phyloP scores from a whole-genome alignment of 768 basidiomycete species.

The Boletus huronensis region DNA sequence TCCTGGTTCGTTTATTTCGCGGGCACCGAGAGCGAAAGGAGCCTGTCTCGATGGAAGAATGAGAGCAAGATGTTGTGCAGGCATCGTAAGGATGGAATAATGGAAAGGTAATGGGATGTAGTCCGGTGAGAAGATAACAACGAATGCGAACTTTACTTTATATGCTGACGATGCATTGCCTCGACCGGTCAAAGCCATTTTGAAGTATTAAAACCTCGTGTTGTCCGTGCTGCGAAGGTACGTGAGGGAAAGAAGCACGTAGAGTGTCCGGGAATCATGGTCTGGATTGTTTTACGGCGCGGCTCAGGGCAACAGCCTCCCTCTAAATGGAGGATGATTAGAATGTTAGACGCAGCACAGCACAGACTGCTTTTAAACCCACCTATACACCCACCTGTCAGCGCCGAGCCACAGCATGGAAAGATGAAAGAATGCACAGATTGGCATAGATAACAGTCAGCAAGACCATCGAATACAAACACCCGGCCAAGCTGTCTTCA shows the following conservation, averaged over 20 bases:
- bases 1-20: constrained; percentile 40
- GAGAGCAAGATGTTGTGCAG: constrained; percentile 28
- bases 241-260: constrained; percentile 25
- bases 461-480: constrained; percentile 4
- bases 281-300: constrained; percentile 31
- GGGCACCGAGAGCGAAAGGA: constrained; percentile 33
- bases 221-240: constrained; percentile 32
- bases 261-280: constrained; percentile 29
- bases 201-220: constrained; percentile 33
- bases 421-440: constrained; percentile 9
- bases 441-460: constrained; percentile 5
- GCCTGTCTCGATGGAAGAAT: constrained; percentile 33
- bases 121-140: constrained; percentile 20
- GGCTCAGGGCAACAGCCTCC: constrained; percentile 33
- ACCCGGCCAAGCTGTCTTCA: constrained; percentile 1
- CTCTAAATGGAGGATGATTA: constrained; percentile 29
- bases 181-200: constrained; percentile 23
- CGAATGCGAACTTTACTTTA: constrained; percentile 23
- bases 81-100: constrained; percentile 18
- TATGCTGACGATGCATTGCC: constrained; percentile 31
- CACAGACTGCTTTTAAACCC: constrained; percentile 18
- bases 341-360: constrained; percentile 31
- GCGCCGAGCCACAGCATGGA: constrained; percentile 21
- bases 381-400: constrained; percentile 6
- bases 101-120: constrained; percentile 11